phyloP scores from a whole-genome alignment of 495 filamentous ascomycete species.

The Aspergillus bridgeri region DNA sequence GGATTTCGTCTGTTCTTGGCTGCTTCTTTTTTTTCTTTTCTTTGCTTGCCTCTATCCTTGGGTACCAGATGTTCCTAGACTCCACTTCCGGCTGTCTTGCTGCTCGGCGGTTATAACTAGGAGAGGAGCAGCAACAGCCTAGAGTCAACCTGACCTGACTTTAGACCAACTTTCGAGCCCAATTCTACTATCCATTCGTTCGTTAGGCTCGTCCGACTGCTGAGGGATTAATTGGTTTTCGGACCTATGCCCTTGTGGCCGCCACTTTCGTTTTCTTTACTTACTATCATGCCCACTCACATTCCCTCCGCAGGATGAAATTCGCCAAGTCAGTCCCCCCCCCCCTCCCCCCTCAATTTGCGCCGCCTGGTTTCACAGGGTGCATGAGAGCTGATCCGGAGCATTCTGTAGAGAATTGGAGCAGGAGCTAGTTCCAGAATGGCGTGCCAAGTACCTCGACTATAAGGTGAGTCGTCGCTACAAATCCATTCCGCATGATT shows the following conservation, averaged over 20 bases:
- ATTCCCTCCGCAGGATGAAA: constrained; percentile 48
- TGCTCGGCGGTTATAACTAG: neutral
- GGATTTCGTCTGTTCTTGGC: neutral
- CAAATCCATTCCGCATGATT: no score
- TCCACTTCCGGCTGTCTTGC: neutral
- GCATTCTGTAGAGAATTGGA: constrained; percentile 64
- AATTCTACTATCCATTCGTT: neutral
- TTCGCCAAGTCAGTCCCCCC: constrained; percentile 55
- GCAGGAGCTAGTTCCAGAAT: constrained; percentile 84
- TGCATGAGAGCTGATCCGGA: constrained; percentile 10
- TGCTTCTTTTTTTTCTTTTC: neutral
- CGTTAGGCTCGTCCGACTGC: neutral
- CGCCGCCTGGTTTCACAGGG: constrained; percentile 2
- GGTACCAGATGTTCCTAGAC: neutral
- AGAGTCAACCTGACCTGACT: neutral
- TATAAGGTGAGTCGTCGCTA: constrained; percentile 75
- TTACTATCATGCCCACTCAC: constrained; percentile 24
- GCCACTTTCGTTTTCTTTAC: constrained; percentile 9
- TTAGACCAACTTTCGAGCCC: no score
- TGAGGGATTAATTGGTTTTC: neutral
- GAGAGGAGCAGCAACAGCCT: neutral
- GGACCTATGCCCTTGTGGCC: neutral
- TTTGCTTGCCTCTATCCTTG: neutral
- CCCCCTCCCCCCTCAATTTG: neutral
- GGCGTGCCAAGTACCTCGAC: constrained; percentile 86